Conservation (phyloP, 1,284 basidiomycete species). For the Exobasidium rhododendri region DNA sequence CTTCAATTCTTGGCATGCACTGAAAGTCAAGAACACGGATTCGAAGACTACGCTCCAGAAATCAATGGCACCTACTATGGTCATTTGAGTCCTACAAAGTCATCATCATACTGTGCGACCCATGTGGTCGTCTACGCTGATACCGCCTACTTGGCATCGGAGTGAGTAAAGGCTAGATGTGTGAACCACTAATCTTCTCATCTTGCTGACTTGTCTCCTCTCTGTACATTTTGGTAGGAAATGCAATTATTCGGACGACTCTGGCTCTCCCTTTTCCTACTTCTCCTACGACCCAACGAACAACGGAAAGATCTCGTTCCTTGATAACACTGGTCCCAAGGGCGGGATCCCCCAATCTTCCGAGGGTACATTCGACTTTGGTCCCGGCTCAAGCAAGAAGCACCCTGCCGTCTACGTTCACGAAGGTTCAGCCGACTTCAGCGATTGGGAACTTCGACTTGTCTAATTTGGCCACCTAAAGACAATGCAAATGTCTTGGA, state of each 20-base stretch:
- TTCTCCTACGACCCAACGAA: conserved; percentile 1
- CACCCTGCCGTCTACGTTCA: conserved; percentile 1
- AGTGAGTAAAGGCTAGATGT: neutral
- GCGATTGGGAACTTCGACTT: conserved; percentile 5
- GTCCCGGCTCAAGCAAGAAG: neutral
- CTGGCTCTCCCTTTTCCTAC: conserved; percentile 11
- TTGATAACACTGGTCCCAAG: conserved; percentile 5
- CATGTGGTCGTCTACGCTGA: neutral
- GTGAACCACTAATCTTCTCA: too few species aligned
- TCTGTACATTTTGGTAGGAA: neutral
- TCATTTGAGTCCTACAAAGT: neutral
- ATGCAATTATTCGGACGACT: conserved; percentile 10
- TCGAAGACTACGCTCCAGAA: conserved; percentile 2
- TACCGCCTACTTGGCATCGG: neutral
- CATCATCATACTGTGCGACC: neutral
- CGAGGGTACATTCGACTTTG: neutral
- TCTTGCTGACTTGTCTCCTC: neutral
- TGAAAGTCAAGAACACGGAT: conserved; percentile 2
- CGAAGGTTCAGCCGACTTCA: neutral
- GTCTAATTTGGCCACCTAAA: neutral
- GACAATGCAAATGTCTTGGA: too few species aligned
- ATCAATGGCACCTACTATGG: conserved; percentile 7
- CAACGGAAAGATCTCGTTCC: neutral
- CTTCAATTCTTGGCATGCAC: conserved; percentile 10
- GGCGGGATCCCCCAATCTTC: neutral